Evolutionary conservation across 192 early-diverging fungal genomes (phyloP), one percentile per base, ranked within the genome.

Genomic region (Entophlyctis helioformis): DNA sequence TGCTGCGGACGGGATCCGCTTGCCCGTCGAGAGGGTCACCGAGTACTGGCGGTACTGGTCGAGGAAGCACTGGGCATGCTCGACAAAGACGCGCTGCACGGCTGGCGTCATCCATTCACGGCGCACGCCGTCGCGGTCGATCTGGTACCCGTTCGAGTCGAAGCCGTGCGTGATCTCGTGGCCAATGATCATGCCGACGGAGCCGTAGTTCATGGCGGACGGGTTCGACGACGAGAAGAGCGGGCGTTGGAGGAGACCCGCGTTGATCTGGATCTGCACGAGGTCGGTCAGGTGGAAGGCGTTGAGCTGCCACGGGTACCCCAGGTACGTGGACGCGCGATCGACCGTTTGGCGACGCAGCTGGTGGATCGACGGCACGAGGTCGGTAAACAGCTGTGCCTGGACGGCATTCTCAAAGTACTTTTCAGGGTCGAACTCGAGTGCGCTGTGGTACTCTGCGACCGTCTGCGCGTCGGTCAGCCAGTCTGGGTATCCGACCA

Each of bases 101-200:
- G 27, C 11, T 1, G 57, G 42, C 3, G 64, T 58, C 74, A 63
- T 68, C 77, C 63, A 74, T 16, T 53, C 39, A 24, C 36, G 34
- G 5, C 68, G 50, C 2, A 42, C 57, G 15, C 84, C 84, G 8
- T 60, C 53, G 0, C 46, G 62, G 59, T 86, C 71, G 39, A 62
- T 75, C 39, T 63, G 42, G 32, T 67, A 57, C 13, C 84, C 84
- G 1, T 43, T 57, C 23, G 65, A 57, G 50, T 85, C 84, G 56
- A 85, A 86, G 5, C 67, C 84, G 42, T 86, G 84, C 51, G 68
- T 76, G n/a, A 85, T 56, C 50, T 87, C 84, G 52, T 87, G 84
- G 1, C 84, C 83, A 31, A 83, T 72, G 20, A 87, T 67, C 34
- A 71, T 59, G 15, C 84, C 84, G 23, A 81, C 66, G 5, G 62